phyloP scores from a whole-genome alignment of 768 basidiomycete species.

The Lentinula lateritia region DNA sequence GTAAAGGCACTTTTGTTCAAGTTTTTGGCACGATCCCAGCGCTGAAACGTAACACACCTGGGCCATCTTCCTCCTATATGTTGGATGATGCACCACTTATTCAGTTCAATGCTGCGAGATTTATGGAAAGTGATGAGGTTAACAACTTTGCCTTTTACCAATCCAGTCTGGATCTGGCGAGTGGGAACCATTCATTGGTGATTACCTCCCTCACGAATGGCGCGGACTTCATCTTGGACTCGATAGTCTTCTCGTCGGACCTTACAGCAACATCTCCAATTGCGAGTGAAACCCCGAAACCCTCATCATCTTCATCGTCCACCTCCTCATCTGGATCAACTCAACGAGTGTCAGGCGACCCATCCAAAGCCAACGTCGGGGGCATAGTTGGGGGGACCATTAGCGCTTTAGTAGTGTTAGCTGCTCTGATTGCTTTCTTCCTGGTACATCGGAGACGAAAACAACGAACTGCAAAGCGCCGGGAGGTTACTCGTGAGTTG shows the following conservation, averaged over 20 bases:
- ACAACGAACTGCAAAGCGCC: neutral
- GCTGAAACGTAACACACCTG: no score
- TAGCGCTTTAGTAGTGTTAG: neutral
- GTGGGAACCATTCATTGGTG: neutral
- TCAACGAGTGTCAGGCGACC: neutral
- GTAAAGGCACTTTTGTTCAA: neutral
- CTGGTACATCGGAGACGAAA: neutral
- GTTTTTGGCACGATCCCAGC: neutral
- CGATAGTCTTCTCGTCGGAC: neutral
- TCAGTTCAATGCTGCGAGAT: neutral
- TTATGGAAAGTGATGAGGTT: neutral
- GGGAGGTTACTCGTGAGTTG: neutral
- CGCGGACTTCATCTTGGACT: neutral
- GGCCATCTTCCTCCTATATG: neutral
- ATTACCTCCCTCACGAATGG: neutral
- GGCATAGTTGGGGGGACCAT: constrained; percentile 1
- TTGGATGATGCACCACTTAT: neutral
- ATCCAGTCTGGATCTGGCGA: neutral
- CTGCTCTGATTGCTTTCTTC: neutral
- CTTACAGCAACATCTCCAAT: neutral
- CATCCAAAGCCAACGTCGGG: neutral
- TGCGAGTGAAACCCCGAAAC: neutral
- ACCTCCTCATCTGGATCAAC: neutral
- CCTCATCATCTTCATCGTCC: neutral
- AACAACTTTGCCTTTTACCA: neutral